Conservation (phyloP, 768 basidiomycete genomes). For the Termitomyces sp. region DNA sequence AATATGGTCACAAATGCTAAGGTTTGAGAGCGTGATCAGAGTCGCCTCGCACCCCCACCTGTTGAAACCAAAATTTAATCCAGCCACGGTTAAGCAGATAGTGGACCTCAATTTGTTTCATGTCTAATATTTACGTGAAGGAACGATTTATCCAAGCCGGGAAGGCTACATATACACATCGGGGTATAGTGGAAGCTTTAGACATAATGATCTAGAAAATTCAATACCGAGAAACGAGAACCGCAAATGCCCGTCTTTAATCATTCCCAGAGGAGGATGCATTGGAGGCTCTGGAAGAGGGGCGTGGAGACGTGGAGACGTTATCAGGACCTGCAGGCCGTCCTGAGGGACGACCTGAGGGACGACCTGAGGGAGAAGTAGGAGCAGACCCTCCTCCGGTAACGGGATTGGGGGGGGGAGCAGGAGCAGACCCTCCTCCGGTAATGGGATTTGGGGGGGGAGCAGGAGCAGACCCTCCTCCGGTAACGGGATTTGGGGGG, state of each 20-base stretch:
- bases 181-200: neutral
- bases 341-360: neutral
- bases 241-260: neutral
- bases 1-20: neutral
- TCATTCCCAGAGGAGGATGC: neutral
- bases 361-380: neutral
- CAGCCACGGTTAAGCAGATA: neutral
- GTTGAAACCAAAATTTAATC: neutral
- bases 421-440: neutral
- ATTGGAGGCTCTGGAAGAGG: neutral
- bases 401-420: neutral
- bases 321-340: neutral
- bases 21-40: neutral
- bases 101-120: neutral
- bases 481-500: neutral
- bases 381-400: neutral
- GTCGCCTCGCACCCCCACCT: neutral
- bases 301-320: neutral
- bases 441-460: neutral
- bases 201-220: neutral
- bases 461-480: neutral
- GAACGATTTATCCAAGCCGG: neutral
- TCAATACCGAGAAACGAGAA: neutral
- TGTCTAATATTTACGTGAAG: neutral
- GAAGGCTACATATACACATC: neutral